These are phyloP conservation scores for Ilyonectria mors-panacis DNA, from an alignment of 2,329 filamentous ascomycete species.

Conservation along the genomic window DNA sequence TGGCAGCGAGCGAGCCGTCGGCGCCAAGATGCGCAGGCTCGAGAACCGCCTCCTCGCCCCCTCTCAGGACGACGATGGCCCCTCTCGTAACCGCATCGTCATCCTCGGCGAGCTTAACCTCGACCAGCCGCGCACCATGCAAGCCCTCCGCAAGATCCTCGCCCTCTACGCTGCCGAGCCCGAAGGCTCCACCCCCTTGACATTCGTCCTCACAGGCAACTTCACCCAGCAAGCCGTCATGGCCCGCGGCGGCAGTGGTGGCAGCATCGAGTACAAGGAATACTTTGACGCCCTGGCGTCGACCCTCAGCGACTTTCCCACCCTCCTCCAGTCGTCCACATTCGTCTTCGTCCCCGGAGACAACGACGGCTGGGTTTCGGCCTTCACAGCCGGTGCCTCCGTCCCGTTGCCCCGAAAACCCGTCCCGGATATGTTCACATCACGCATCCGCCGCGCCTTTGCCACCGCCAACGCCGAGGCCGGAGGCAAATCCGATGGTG, in stretches of 20 bases:
- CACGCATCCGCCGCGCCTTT: conserved; percentile 85
- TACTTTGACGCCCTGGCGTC: conserved; percentile 91
- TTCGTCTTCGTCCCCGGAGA: conserved; percentile 97
- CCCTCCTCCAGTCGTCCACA: conserved; percentile 82
- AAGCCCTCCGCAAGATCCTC: conserved; percentile 86
- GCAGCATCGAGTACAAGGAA: conserved; percentile 97
- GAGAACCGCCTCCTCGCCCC: conserved; percentile 76
- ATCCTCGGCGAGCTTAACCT: conserved; percentile 90
- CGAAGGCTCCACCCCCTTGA: conserved; percentile 77
- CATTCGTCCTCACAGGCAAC: conserved; percentile 88
- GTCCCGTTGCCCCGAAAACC: conserved; percentile 78
- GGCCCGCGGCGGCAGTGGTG: conserved; percentile 78
- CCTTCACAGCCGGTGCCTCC: conserved; percentile 83
- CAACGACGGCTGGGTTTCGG: conserved; percentile 96
- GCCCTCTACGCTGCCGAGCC: conserved; percentile 78
- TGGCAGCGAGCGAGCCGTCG: conserved; percentile 88
- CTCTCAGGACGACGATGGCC: conserved; percentile 51
- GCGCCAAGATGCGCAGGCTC: conserved; percentile 85
- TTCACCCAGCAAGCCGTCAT: conserved; percentile 79
- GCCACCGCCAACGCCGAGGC: conserved; percentile 81
- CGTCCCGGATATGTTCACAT: conserved; percentile 92
- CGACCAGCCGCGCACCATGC: conserved; percentile 84
- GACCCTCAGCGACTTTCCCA: conserved; percentile 85
- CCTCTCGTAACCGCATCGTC: conserved; percentile 71
- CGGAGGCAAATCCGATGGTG: conserved; percentile 63